phyloP scores from a whole-genome alignment of 768 basidiomycete genomes.

The Xerocomellus intermedius region DNA sequence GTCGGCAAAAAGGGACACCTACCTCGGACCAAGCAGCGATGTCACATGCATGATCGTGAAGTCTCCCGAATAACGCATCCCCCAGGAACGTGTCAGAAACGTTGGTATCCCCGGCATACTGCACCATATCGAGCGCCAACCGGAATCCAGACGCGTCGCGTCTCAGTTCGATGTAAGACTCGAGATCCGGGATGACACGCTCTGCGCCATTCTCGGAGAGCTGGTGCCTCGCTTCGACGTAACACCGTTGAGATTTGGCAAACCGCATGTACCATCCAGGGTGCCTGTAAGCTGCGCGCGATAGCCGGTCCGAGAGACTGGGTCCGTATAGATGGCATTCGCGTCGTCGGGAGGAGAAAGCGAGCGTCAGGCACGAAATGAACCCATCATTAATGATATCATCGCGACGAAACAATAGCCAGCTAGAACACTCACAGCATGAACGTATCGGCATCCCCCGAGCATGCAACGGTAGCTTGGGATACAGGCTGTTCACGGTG shows the following conservation, averaged over 20 bases:
- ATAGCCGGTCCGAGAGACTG: conserved; percentile 42
- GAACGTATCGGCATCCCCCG: conserved; percentile 12
- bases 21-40: conserved; percentile 57
- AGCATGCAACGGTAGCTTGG: conserved; percentile 2
- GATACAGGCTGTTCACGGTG: conserved; percentile 31
- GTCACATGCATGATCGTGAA: conserved; percentile 45
- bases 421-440: conserved; percentile 18
- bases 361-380: conserved; percentile 2
- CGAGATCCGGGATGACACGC: conserved; percentile 37
- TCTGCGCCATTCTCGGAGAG: conserved; percentile 24
- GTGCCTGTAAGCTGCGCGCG: conserved; percentile 35
- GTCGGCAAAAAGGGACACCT: conserved; percentile 10
- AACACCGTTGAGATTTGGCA: conserved; percentile 33
- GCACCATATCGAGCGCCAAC: conserved; percentile 52
- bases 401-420: neutral
- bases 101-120: conserved; percentile 48
- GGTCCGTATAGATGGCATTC: neutral
- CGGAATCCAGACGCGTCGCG: conserved; percentile 49
- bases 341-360: neutral
- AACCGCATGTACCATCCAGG: conserved; percentile 45
- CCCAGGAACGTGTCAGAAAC: conserved; percentile 33
- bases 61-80: conserved; percentile 27
- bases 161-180: conserved; percentile 46
- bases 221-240: conserved; percentile 34
- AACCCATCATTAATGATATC: conserved; percentile 7